Evolutionary conservation across 441 rosid species (phyloP), one percentile per base, ranked within the genome.

Genomic region (Euphorbia neoarborescens): DNA sequence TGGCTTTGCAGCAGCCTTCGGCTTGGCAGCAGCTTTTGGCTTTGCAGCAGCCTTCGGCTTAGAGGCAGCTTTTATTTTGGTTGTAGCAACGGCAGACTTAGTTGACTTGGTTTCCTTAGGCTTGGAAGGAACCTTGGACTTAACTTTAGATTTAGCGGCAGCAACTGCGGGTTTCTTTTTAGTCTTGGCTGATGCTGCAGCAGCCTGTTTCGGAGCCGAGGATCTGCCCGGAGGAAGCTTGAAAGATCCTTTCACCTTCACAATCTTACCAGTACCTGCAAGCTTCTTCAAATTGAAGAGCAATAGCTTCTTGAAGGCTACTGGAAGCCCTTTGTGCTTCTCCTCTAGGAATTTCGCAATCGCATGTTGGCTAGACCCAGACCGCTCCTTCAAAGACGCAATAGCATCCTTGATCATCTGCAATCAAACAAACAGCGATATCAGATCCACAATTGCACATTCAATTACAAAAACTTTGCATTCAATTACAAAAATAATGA

Each of bases 301-400:
- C 51, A 93, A 25, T 15, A 91, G 77, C 83, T 91, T 93, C 88
- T 80, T 87, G 40, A 89, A 87, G 64, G 73, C 85, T 0, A 84
- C 44, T 2, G 98, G 96, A 38, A 93, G 69, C 11, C 81, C 74
- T 77, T 89, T 89, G 0, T 91, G 89, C 75, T 89, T 93, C 83
- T 87, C 97, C 40, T 93, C 97, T 1, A 85, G 78, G 79, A 89
- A 86, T 74, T 91, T 93, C 27, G 90, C 79, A 70, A 93, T 93
- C 35, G 97, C 98, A 62, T 90, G 84, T 78, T 90, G 97, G 65
- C 97, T 93, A 46, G 98, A 93, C 51, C 98, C 97, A 2, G 84
- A 83, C 78, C 77, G 89, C 79, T 91, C 98, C 76, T 93, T 93
- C 86, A 93, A 58, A 14, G 89, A 81, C 24, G 79, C 81, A 35